phyloP scores from a whole-genome alignment of 441 rosid genomes.

The Bocquillonia castaneifolia region DNA sequence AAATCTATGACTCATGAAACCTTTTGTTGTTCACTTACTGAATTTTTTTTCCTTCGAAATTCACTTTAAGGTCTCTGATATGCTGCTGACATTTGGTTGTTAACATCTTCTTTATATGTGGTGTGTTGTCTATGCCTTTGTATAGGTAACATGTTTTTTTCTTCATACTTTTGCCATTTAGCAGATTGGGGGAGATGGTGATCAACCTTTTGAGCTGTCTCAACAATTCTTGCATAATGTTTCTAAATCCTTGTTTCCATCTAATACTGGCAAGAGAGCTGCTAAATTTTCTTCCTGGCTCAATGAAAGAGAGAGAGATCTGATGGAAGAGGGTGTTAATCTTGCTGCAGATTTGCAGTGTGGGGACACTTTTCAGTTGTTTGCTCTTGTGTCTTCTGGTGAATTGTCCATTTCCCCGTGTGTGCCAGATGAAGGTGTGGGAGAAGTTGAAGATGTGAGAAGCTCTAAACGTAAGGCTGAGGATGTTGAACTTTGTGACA shows the following conservation, averaged over 20 bases:
- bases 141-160: neutral
- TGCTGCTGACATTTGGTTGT: neutral
- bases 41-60: neutral
- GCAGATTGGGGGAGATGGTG: constrained; percentile 84
- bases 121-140: neutral
- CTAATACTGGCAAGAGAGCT: constrained; percentile 78
- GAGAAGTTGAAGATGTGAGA: constrained; percentile 85
- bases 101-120: neutral
- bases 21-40: neutral
- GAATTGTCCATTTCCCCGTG: constrained; percentile 61
- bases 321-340: constrained; percentile 48
- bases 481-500: constrained; percentile 45
- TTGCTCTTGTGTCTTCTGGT: constrained; percentile 73
- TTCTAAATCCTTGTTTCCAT: constrained; percentile 76
- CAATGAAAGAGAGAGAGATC: constrained; percentile 51
- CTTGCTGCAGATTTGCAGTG: constrained; percentile 81
- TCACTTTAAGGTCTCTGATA: neutral
- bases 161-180: constrained; percentile 20
- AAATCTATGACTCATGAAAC: neutral
- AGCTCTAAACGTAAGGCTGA: constrained; percentile 67
- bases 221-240: constrained; percentile 70
- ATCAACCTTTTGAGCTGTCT: constrained; percentile 76
- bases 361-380: constrained; percentile 76
- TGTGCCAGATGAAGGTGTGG: constrained; percentile 87
- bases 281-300: constrained; percentile 76